Evolutionary conservation across 495 filamentous ascomycete species (phyloP).

Genomic region (Penicillium psychrofluorescens): DNA sequence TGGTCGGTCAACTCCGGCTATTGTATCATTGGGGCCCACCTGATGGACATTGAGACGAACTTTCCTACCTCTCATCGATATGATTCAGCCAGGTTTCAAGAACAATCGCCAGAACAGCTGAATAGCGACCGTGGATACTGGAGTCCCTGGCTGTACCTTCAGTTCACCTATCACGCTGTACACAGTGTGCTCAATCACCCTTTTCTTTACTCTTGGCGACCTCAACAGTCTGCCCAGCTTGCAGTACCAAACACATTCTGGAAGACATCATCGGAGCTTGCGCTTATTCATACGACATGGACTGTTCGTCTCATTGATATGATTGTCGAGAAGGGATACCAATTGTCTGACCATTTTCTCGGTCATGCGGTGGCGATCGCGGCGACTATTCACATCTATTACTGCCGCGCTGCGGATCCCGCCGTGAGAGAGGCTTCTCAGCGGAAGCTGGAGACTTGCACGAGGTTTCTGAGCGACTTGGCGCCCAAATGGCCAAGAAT

Average conservation of each 20-base stretch:
- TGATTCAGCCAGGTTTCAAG: constrained; percentile 34
- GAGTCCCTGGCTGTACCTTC: constrained; percentile 36
- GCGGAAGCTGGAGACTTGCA: constrained; percentile 28
- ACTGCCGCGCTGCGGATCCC: constrained; percentile 33
- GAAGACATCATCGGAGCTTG: constrained; percentile 35
- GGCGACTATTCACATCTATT: constrained; percentile 35
- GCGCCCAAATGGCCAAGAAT: constrained; percentile 25
- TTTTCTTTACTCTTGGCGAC: constrained; percentile 37
- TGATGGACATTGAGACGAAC: constrained; percentile 35
- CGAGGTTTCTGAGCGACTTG: constrained; percentile 24
- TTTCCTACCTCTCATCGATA: constrained; percentile 33
- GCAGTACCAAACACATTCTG: constrained; percentile 38
- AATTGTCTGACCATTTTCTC: constrained; percentile 34
- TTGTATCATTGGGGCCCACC: constrained; percentile 30
- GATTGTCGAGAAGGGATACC: constrained; percentile 32
- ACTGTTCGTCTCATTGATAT: constrained; percentile 37
- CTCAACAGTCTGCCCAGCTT: constrained; percentile 34
- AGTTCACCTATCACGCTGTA: constrained; percentile 38
- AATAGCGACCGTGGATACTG: constrained; percentile 30
- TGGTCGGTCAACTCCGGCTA: constrained; percentile 37
- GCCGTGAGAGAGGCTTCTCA: constrained; percentile 31
- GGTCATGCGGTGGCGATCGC: constrained; percentile 32
- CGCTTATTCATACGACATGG: constrained; percentile 37
- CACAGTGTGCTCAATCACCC: constrained; percentile 37
- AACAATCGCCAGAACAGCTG: constrained; percentile 27